Base-by-base conservation (phyloP, 2,329 filamentous ascomycete species). In the Neofusicoccum umdonicola region DNA sequence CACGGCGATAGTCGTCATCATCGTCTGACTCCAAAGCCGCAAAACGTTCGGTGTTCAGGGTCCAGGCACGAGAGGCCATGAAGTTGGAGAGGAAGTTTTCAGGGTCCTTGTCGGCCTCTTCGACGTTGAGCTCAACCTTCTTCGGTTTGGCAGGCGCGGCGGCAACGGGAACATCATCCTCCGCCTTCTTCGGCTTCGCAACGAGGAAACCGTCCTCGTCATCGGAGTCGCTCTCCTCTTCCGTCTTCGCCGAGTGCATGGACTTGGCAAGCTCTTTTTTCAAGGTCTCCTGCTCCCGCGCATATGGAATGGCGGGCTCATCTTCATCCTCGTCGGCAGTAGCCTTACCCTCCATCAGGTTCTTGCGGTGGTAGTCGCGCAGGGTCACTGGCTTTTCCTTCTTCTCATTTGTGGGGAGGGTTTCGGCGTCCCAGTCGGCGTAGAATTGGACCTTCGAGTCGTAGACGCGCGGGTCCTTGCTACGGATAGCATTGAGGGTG, bases 51-150 rank as follows among this genome's bases (percentile, higher is more conserved):
- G 82, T 83, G 61, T 86, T 87, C 9, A 85, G 85, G 6, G 94
- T 85, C 95, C 95, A 99, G 15, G 93, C 94, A 66, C 93, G 88
- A 7, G 93, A 86, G n/a, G 90, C 86, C 85, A 99, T 87, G 80
- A 97, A 99, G 77, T 97, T 97, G 63, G 92, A 94, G n/a, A 99
- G 81, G 76, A 92, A 99, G 0, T 86, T 90, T 73, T 98, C 94
- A 0, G 94, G 95, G 74, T 99, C 89, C 76, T 92, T 90, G 72
- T 97, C 91, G 42, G 95, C 93, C 65, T 86, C 85, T 54, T 87
- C 83, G 48, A 97, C 81, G 63, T 91, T 83, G 57, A 84, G 76
- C 68, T 83, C 83, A 65, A 84, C 77, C 65, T 73, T 75, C 52
- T 68, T 68, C 65, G 72, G 69, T 60, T 73, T 75, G 51, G 70